Conservation (phyloP, 148 eudicot species). For the Chenopodium berlandieri region DNA sequence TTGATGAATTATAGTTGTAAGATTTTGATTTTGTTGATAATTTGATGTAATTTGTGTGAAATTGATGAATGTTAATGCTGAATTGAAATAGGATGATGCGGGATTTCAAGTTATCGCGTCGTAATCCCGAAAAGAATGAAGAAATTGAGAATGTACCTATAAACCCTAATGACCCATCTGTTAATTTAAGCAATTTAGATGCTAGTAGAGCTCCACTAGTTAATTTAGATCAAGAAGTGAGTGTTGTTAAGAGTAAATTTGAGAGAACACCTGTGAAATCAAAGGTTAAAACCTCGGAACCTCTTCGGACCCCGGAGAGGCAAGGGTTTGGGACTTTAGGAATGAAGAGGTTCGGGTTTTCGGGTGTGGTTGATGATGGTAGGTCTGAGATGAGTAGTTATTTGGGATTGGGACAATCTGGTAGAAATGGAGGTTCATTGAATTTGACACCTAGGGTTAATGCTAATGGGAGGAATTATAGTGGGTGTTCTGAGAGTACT, state of each 20-base stretch:
- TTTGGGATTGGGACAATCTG: constrained; percentile 23
- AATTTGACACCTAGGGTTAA: constrained; percentile 45
- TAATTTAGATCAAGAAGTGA: constrained; percentile 39
- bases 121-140: constrained; percentile 51
- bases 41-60: background rate
- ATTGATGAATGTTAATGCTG: background rate
- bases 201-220: constrained; percentile 49
- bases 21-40: background rate
- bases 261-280: constrained; percentile 70
- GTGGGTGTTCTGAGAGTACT: constrained; percentile 39
- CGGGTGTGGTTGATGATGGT: constrained; percentile 33
- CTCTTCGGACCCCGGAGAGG: constrained; percentile 71
- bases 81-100: constrained; percentile 53
- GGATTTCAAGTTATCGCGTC: constrained; percentile 52
- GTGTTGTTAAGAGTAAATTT: constrained; percentile 24
- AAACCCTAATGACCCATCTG: constrained; percentile 41
- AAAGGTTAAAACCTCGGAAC: constrained; percentile 40
- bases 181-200: constrained; percentile 28
- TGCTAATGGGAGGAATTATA: background rate
- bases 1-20: background rate
- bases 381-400: constrained; percentile 24
- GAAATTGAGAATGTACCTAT: constrained; percentile 72
- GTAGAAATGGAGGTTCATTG: constrained; percentile 29
- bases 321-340: constrained; percentile 30
- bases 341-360: constrained; percentile 60